Conservation (phyloP, 768 basidiomycete species). For the Lentinula sp. region DNA sequence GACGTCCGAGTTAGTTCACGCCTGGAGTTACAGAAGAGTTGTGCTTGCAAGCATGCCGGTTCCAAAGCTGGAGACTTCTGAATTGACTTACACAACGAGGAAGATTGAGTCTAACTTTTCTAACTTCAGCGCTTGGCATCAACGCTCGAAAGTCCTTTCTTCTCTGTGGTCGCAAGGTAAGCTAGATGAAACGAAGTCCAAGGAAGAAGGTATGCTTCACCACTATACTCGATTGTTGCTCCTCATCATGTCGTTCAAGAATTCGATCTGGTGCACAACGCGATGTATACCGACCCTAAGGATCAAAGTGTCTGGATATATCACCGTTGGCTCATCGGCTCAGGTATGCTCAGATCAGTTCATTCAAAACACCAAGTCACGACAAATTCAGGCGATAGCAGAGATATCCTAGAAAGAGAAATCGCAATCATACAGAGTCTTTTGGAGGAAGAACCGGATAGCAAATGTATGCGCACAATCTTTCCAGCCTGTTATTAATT, state of each 20-base stretch:
- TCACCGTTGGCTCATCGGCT: constrained; percentile 92
- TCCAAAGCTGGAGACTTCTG: constrained; percentile 50
- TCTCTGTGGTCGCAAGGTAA: constrained; percentile 58
- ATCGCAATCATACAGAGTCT: constrained; percentile 77
- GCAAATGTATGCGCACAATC: constrained; percentile 62
- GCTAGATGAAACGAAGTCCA: constrained; percentile 45
- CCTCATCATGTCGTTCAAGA: constrained; percentile 40
- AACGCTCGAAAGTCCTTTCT: constrained; percentile 76
- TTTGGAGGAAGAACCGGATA: constrained; percentile 83
- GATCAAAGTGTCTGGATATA: constrained; percentile 99
- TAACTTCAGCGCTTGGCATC: constrained; percentile 99
- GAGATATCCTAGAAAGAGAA: constrained; percentile 60
- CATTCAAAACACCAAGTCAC: neutral
- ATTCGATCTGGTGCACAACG: constrained; percentile 87
- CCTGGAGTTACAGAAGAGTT: constrained; percentile 92
- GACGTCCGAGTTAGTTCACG: constrained; percentile 57
- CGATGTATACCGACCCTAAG: constrained; percentile 92
- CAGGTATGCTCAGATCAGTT: constrained; percentile 39
- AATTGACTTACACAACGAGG: constrained; percentile 77
- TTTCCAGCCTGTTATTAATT: neutral
- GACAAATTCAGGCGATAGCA: constrained; percentile 45
- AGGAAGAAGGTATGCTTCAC: constrained; percentile 56
- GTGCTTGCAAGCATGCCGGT: constrained; percentile 67
- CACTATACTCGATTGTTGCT: neutral
- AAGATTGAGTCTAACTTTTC: constrained; percentile 95